phyloP scores from a whole-genome alignment of 805 yeast species.

The Myxozyma lipomycoides region DNA sequence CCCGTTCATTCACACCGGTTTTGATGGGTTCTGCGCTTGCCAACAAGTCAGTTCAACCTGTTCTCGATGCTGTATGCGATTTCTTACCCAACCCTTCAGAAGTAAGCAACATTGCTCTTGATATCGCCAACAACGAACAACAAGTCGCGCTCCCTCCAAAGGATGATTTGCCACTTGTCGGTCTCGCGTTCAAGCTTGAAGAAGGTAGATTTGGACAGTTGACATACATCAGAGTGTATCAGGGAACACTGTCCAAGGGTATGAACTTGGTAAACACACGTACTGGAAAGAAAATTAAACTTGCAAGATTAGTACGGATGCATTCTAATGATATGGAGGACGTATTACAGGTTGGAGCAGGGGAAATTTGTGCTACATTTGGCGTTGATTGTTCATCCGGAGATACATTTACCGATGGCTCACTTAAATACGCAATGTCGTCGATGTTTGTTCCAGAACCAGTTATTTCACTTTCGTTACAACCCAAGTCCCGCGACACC shows the following conservation, averaged over 20 bases:
- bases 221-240: conserved; percentile 94
- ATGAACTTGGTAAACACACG: conserved; percentile 81
- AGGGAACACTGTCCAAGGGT: conserved; percentile 91
- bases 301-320: conserved; percentile 94
- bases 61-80: conserved; percentile 92
- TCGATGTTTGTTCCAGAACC: conserved; percentile 99
- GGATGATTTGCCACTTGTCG: conserved; percentile 76
- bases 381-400: conserved; percentile 99
- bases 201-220: conserved; percentile 98
- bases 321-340: conserved; percentile 99
- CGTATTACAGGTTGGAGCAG: conserved; percentile 90
- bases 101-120: conserved; percentile 84
- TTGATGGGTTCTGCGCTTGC: conserved; percentile 98
- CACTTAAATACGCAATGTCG: conserved; percentile 79
- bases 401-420: conserved; percentile 90
- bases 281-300: conserved; percentile 88
- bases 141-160: conserved; percentile 75
- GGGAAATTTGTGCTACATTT: conserved; percentile 98
- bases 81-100: conserved; percentile 95
- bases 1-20: conserved; percentile 97
- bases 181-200: conserved; percentile 97
- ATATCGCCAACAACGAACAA: conserved; percentile 54
- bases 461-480: conserved; percentile 86
- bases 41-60: conserved; percentile 92
- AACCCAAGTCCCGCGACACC: conserved; percentile 82